phyloP scores from a whole-genome alignment of 148 eudicot species.

The Heliosperma pusillum region DNA sequence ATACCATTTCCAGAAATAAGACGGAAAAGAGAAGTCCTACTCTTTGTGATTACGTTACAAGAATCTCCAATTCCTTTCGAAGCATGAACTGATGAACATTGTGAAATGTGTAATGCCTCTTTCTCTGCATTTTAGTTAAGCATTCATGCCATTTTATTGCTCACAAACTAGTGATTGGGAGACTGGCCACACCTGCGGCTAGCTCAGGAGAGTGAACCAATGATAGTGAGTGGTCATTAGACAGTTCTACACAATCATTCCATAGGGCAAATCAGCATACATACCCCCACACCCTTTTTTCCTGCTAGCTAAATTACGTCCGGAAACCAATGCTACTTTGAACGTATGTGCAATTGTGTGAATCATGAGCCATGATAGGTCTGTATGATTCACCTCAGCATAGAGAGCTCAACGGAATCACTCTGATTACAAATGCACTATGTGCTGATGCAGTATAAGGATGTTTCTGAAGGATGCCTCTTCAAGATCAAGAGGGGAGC shows the following conservation, averaged over 20 bases:
- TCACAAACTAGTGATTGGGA: not conserved
- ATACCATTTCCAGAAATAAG: not conserved
- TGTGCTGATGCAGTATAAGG: not conserved
- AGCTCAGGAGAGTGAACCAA: not conserved
- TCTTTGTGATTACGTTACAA: not conserved
- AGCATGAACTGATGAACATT: not conserved
- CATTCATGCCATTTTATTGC: not conserved
- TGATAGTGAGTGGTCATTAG: not conserved
- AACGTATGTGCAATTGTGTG: constrained; percentile 3
- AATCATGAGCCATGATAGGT: not conserved
- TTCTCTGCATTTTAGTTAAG: not conserved
- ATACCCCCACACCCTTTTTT: not conserved
- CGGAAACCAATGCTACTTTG: not conserved
- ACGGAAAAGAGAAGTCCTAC: not conserved
- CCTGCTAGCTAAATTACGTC: not conserved
- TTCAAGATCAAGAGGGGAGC: not conserved
- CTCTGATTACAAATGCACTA: not conserved
- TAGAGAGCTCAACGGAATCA: not conserved
- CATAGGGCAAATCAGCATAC: not conserved
- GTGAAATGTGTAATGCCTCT: not conserved
- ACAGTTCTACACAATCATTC: not conserved
- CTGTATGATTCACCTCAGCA: not conserved
- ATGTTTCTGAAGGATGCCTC: constrained; percentile 6
- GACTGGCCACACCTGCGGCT: not conserved
- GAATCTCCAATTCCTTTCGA: not conserved